phyloP scores from a whole-genome alignment of 2,329 filamentous ascomycete genomes.

The Xenoacremonium recifei region DNA sequence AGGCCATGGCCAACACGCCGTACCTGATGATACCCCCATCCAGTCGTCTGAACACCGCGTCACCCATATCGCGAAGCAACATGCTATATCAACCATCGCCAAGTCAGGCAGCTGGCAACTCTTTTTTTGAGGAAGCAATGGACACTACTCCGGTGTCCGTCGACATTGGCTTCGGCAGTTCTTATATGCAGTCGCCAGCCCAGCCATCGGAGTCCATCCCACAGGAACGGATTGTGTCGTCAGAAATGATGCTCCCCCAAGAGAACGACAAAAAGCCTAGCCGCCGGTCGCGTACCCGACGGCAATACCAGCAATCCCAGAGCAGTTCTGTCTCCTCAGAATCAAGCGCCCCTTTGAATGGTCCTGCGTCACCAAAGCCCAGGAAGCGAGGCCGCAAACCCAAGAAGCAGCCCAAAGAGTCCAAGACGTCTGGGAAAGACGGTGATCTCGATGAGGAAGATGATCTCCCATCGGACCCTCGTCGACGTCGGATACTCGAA shows the following conservation, averaged over 20 bases:
- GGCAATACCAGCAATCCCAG: slow-evolving; percentile 13
- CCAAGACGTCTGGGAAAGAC: slow-evolving; percentile 5
- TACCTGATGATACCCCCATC: slow-evolving; percentile 19
- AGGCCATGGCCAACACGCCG: slow-evolving; percentile 6
- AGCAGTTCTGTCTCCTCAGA: slow-evolving; percentile 10
- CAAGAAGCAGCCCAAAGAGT: slow-evolving; percentile 15
- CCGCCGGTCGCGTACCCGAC: slow-evolving; percentile 8
- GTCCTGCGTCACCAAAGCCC: slow-evolving; percentile 9
- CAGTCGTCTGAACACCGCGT: slow-evolving; percentile 19
- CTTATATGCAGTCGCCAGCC: slow-evolving; percentile 6
- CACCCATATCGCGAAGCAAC: slow-evolving; percentile 16
- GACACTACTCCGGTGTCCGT: slow-evolving; percentile 17
- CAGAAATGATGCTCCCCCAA: slow-evolving; percentile 5
- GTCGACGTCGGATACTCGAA: slow-evolving; percentile 27
- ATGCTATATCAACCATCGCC: slow-evolving; percentile 15
- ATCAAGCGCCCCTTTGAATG: neutral
- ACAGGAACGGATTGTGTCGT: slow-evolving; percentile 1
- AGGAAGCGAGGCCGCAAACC: slow-evolving; percentile 27
- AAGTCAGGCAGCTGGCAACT: slow-evolving; percentile 18
- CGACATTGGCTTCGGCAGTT: slow-evolving; percentile 15
- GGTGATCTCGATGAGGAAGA: slow-evolving; percentile 21
- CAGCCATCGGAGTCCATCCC: slow-evolving; percentile 1
- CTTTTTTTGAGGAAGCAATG: slow-evolving; percentile 27
- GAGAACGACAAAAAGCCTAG: slow-evolving; percentile 11
- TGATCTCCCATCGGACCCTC: slow-evolving; percentile 20